Base-by-base conservation (phyloP, 306 rosid genomes). In the Echinosophora koreensis region DNA sequence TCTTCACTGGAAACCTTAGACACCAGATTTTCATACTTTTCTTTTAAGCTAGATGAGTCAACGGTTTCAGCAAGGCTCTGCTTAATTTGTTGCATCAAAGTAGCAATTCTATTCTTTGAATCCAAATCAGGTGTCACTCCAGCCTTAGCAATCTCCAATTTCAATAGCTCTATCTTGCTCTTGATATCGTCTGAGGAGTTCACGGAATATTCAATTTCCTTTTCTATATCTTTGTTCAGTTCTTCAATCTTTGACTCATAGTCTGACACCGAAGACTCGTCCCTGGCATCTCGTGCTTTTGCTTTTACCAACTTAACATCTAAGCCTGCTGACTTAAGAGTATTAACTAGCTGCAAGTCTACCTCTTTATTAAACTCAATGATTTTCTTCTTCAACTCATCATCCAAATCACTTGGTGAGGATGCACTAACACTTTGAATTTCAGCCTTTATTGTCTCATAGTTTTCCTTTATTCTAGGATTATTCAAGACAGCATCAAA, bases 31-130 rank as follows among this genome's bases (percentile, higher is more conserved):
- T 89, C 95, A 49, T 84, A 87, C 88, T 90, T 84, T 80, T 88
- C 82, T 77, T 92, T 92, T 47, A 95, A 74, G 82, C 78, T 59
- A 34, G 93, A 87, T 3, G 93, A 77, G 32, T 72, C 92, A 80
- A 92, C 16, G 10, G 91, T 91, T 70, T 89, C 88, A 5, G 30
- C 86, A 73, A 90, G 80, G 86, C 84, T 79, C 83, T 73, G 82
- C 80, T 87, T 90, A 81, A 95, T 87, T 81, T 86, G 86, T 72
- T 87, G 86, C 86, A 73, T 82, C 87, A 95, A 84, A 81, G 89
- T 85, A 41, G 38, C 68, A 81, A 95, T 89, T 86, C 85, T 92
- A 54, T 77, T 89, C 82, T 82, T 83, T 13, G 96, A 82, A 50
- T 82, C 89, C 17, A 47, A 6, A 87, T 86, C 87, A 9, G 93